Base-by-base conservation (phyloP, 345 rosid species). In the Bretschneidera sinensis region DNA sequence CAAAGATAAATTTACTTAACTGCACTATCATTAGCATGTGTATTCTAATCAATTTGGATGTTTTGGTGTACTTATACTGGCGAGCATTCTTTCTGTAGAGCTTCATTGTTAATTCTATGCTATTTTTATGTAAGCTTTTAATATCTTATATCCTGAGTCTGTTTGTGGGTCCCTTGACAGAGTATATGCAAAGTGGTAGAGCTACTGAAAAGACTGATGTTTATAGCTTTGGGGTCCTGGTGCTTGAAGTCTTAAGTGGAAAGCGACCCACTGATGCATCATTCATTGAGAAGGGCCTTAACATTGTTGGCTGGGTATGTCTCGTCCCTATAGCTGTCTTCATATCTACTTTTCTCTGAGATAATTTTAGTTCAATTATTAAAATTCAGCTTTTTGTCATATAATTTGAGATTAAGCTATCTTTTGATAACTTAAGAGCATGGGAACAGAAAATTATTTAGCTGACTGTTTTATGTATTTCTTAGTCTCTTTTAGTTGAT, bases 121-220 rank as follows among this genome's bases (percentile, higher is more conserved):
- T 19, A 34, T 21, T 45, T 21, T 51, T 8, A 16, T 33, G 11
- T 33, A 17, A 33, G 21, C 20, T 62, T 19, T 22, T 51, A 0
- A 22, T 7, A 34, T 39, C 17, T 23, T 39, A 24, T 59, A n/a
- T 39, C 43, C 14, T 63, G 24, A 35, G 31, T 17, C 24, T 59
- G 11, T n/a, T 23, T n/a, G 1, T 39, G 45, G n/a, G n/a, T 68
- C 28, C 52, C 25, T 70, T 60, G 65, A 71, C 80, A 92, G 97
- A 94, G 70, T 94, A 94, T 56, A 91, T 94, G 99, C 95, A 79
- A 71, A 94, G 96, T 60, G 97, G 99, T 60, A 86, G 99, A 76
- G 97, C 99, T 63, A 94, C 99, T 17, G 97, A 94, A 71, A 94
- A 94, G 83, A 90, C 91, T 2, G 99, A 94, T 71, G 97, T 91